A percentile compares a stretch with the other conserved stretches of the same genome.
phyloP scores from a whole-genome alignment of 2,329 filamentous ascomycete species.

The Ceratocystis destructans region DNA sequence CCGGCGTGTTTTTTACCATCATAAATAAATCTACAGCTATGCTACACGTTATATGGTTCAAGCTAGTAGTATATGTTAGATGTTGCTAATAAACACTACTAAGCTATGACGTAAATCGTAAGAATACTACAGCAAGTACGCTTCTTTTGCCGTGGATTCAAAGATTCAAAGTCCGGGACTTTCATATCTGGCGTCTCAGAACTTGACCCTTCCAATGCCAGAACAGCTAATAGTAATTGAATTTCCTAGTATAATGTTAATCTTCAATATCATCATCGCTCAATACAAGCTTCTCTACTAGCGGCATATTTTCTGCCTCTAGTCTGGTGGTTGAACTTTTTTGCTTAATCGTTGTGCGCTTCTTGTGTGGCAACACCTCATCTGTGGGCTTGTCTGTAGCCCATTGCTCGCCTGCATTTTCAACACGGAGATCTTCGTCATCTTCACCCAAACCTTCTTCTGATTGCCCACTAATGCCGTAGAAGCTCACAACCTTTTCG shows the following conservation, averaged over 20 bases:
- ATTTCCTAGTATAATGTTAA: conserved; percentile 20
- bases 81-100: not conserved
- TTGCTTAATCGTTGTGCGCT: conserved; percentile 28
- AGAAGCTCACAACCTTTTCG: conserved; percentile 55
- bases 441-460: conserved; percentile 21
- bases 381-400: conserved; percentile 48
- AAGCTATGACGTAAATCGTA: not conserved
- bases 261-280: conserved; percentile 82
- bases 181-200: not conserved
- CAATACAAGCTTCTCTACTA: conserved; percentile 52
- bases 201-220: not conserved
- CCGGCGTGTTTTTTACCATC: not conserved
- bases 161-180: not conserved
- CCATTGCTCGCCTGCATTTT: conserved; percentile 30
- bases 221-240: too few species aligned
- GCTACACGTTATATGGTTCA: not conserved
- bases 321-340: conserved; percentile 23
- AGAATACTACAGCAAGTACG: not conserved
- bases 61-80: not conserved
- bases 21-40: not conserved
- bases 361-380: conserved; percentile 38
- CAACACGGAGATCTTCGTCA: conserved; percentile 31
- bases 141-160: not conserved
- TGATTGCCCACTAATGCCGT: conserved; percentile 35
- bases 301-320: conserved; percentile 30